Evolutionary conservation across 2,329 filamentous ascomycete genomes (phyloP).

Genomic region (Didymella pinodella): DNA sequence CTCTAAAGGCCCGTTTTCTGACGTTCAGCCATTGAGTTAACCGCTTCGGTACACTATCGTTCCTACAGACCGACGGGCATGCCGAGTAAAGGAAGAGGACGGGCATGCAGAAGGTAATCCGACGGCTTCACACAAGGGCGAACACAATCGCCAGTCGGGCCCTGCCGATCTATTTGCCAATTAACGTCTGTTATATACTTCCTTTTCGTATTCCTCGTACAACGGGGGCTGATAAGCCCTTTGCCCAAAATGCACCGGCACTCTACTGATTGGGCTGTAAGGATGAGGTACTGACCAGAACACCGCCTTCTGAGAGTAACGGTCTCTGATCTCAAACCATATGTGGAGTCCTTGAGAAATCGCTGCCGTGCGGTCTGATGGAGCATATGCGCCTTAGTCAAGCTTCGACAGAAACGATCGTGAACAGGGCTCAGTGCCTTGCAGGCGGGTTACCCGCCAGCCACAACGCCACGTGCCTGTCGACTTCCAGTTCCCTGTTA

Average conservation of each 20-base stretch:
- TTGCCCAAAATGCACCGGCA: neutral
- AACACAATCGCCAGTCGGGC: neutral
- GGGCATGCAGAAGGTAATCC: neutral
- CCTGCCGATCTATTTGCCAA: neutral
- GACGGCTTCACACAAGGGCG: neutral
- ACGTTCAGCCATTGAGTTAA: too few relatives aligned
- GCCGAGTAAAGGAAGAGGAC: neutral
- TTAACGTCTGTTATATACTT: neutral
- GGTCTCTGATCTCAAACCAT: neutral
- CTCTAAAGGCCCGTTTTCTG: neutral
- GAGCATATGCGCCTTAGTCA: neutral
- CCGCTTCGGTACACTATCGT: neutral
- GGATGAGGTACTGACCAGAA: neutral
- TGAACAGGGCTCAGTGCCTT: constrained; percentile 8
- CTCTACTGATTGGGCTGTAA: neutral
- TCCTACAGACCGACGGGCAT: neutral
- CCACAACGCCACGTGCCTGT: constrained; percentile 20
- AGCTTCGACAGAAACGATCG: neutral
- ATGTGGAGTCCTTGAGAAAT: neutral
- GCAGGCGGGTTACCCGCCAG: constrained; percentile 21
- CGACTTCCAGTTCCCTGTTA: neutral
- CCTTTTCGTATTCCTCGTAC: neutral
- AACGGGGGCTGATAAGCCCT: neutral
- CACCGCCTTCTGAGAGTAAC: neutral
- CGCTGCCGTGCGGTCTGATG: neutral